Percentiles rank a stretch among this genome's conserved stretches.
Evolutionary conservation across 441 rosid species (phyloP).

Genomic region (Erodium moschatum): DNA sequence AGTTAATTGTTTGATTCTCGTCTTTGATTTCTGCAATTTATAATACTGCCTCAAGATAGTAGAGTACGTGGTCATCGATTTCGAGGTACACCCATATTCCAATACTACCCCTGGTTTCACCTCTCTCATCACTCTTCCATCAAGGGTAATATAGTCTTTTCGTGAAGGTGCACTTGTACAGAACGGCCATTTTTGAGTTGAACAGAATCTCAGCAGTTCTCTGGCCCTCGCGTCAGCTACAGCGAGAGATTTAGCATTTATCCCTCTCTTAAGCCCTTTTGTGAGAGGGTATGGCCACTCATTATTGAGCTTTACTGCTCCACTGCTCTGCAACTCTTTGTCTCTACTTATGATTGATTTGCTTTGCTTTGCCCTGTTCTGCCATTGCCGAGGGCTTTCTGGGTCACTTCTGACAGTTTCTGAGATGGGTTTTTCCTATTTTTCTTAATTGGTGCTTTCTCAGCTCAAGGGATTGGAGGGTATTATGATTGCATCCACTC

Average conservation of each 20-base stretch:
- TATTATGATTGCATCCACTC: conserved; percentile 31
- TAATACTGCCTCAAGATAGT: conserved; percentile 26
- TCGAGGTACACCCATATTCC: conserved; percentile 14
- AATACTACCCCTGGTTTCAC: not conserved
- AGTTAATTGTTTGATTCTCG: conserved; percentile 25
- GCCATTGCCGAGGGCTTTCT: conserved; percentile 15
- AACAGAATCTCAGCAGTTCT: conserved; percentile 33
- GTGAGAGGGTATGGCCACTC: conserved; percentile 18
- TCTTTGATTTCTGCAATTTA: conserved; percentile 27
- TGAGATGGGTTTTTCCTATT: conserved; percentile 19
- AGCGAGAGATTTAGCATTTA: not conserved
- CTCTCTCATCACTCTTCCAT: not conserved
- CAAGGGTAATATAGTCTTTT: not conserved
- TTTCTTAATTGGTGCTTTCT: conserved; percentile 24
- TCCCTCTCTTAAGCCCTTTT: not conserved
- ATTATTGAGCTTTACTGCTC: not conserved
- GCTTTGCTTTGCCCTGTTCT: conserved; percentile 12
- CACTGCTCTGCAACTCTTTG: not conserved
- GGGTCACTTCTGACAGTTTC: conserved; percentile 25
- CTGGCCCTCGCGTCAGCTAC: conserved; percentile 25
- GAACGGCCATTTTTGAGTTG: conserved; percentile 31
- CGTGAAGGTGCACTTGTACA: conserved; percentile 25
- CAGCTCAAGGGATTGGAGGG: conserved; percentile 29
- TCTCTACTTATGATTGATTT: conserved; percentile 21
- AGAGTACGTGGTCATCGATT: conserved; percentile 18